These are phyloP conservation scores for Linnemannia zychae DNA, from an alignment of 192 early-diverging fungal species.

Conservation along the genomic window DNA sequence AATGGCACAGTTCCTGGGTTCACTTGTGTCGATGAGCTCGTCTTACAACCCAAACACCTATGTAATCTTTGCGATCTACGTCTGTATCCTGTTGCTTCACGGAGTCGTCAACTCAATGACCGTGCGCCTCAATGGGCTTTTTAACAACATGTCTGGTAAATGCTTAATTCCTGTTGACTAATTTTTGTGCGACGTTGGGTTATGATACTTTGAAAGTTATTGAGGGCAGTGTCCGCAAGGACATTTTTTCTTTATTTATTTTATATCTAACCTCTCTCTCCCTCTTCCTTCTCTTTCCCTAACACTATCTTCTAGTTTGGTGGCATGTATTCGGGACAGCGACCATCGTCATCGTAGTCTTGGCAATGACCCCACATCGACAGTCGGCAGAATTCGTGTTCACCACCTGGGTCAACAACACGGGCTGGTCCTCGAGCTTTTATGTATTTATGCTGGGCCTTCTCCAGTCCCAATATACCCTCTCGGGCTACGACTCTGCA, in stretches of 20 bases:
- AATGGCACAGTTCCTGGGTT: conserved; percentile 58
- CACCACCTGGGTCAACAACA: conserved; percentile 61
- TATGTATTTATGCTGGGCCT: conserved; percentile 62
- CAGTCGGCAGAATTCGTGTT: conserved; percentile 58
- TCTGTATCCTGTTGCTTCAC: conserved; percentile 62
- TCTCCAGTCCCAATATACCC: conserved; percentile 63
- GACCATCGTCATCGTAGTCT: conserved; percentile 59
- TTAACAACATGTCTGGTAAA: conserved; percentile 63
- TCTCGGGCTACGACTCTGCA: conserved; percentile 61
- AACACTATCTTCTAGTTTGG: conserved; percentile 30
- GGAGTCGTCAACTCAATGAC: conserved; percentile 63
- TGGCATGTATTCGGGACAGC: conserved; percentile 56
- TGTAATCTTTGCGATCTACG: conserved; percentile 60
- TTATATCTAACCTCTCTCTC: background rate
- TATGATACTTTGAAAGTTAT: background rate
- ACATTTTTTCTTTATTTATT: background rate
- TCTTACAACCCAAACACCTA: conserved; percentile 54
- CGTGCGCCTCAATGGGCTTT: conserved; percentile 52
- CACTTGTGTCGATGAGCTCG: conserved; percentile 52
- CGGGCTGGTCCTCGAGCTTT: conserved; percentile 56
- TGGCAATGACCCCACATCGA: conserved; percentile 54
- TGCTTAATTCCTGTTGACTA: background rate
- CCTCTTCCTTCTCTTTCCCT: background rate
- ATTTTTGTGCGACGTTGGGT: background rate
- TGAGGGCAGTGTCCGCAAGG: background rate